Evolutionary conservation across 73 alveolate genomes (phyloP).

Genomic region (Symbiodinium pilosum): DNA sequence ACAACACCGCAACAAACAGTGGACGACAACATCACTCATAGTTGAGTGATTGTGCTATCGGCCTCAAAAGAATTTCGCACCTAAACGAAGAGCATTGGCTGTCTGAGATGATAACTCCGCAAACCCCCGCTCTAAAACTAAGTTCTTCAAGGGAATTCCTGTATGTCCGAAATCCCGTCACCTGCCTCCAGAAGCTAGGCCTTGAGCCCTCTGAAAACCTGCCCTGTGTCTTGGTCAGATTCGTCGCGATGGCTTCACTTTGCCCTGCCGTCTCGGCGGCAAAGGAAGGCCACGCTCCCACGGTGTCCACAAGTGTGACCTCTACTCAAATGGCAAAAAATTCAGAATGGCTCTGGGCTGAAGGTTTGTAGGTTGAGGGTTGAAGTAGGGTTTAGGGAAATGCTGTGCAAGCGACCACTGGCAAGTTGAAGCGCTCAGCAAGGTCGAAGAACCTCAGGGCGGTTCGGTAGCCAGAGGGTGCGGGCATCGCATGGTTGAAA

Average conservation of each 20-base stretch:
- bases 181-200: no score
- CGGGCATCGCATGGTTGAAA: slow-evolving; percentile 20
- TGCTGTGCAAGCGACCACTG: background rate
- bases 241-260: slow-evolving; percentile 35
- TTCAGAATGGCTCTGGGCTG: background rate
- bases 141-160: no score
- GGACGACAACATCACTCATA: no score
- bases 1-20: no score
- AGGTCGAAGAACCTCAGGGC: slow-evolving; percentile 17
- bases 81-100: no score
- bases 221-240: slow-evolving; percentile 4
- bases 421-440: background rate
- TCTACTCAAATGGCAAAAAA: background rate
- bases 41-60: no score
- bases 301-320: slow-evolving; percentile 23
- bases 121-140: no score
- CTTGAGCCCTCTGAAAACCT: background rate
- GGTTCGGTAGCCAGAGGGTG: background rate
- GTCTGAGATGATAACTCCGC: no score
- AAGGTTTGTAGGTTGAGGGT: no score
- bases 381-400: background rate
- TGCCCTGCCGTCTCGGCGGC: slow-evolving; percentile 22
- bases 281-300: slow-evolving; percentile 24
- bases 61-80: no score
- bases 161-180: no score